phyloP scores from a whole-genome alignment of 768 basidiomycete genomes.

The Multifurca ochricompacta region DNA sequence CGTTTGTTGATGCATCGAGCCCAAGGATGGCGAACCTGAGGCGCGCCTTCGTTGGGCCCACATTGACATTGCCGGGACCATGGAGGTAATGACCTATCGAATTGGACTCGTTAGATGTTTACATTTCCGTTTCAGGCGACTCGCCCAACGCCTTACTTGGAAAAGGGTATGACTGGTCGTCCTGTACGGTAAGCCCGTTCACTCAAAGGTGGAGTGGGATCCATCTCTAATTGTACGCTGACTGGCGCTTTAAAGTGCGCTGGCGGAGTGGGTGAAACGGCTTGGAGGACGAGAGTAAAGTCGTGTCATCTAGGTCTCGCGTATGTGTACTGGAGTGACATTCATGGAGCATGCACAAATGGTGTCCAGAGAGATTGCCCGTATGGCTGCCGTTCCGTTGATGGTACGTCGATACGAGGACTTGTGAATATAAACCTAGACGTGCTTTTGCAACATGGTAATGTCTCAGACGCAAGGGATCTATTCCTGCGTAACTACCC shows the following conservation, averaged over 20 bases:
- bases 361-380: background rate
- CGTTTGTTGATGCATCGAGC: constrained; percentile 68
- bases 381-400: background rate
- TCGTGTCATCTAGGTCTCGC: background rate
- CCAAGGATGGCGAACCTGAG: constrained; percentile 42
- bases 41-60: constrained; percentile 75
- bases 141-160: constrained; percentile 51
- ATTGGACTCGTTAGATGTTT: background rate
- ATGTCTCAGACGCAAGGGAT: too few relatives aligned
- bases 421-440: background rate
- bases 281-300: background rate
- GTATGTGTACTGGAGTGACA: background rate
- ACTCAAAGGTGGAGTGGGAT: background rate
- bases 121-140: constrained; percentile 34
- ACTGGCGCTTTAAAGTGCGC: constrained; percentile 7
- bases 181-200: constrained; percentile 54
- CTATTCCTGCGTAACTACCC: constrained; percentile 54
- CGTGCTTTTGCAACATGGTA: background rate
- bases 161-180: constrained; percentile 73
- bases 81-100: constrained; percentile 45
- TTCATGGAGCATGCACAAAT: background rate
- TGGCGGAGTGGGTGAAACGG: constrained; percentile 20
- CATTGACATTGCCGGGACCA: constrained; percentile 72
- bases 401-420: background rate
- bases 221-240: background rate